These are phyloP conservation scores for Leccinum angustisporum DNA, from an alignment of 1,284 basidiomycete genomes.

Conservation along the genomic window DNA sequence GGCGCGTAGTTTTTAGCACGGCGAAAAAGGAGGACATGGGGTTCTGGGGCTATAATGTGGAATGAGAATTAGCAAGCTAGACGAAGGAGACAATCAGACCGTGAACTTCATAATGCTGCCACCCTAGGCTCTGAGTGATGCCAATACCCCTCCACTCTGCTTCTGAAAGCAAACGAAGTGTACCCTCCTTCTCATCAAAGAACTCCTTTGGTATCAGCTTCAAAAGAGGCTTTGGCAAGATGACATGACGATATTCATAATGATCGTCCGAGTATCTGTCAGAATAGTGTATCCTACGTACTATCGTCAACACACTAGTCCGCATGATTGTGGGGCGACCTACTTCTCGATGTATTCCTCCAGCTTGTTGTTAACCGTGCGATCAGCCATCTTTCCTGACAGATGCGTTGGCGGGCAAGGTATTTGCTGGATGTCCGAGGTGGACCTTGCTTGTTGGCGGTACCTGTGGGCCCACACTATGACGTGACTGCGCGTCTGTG, in stretches of 20 bases:
- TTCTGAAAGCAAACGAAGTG: constrained; percentile 82
- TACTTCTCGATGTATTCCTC: constrained; percentile 73
- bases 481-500: constrained; percentile 29
- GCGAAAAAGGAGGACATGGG: constrained; percentile 81
- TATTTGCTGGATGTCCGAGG: constrained; percentile 1
- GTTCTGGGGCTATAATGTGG: constrained; percentile 68
- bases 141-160: constrained; percentile 95
- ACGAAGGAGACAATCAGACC: constrained; percentile 50
- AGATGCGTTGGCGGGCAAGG: neutral
- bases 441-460: constrained; percentile 3
- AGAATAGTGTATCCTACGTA: constrained; percentile 74
- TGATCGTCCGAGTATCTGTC: constrained; percentile 81
- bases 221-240: constrained; percentile 84
- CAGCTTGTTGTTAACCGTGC: constrained; percentile 44
- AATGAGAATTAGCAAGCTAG: constrained; percentile 11
- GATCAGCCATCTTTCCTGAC: constrained; percentile 30
- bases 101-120: constrained; percentile 98
- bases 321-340: constrained; percentile 18
- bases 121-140: constrained; percentile 93
- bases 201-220: constrained; percentile 85
- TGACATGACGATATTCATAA: constrained; percentile 91
- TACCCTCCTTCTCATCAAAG: constrained; percentile 78
- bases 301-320: constrained; percentile 14
- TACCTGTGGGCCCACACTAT: neutral
- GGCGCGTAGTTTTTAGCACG: constrained; percentile 63